These are phyloP conservation scores for Fusarium piperis DNA, from an alignment of 2,329 filamentous ascomycete species.

Conservation along the genomic window DNA sequence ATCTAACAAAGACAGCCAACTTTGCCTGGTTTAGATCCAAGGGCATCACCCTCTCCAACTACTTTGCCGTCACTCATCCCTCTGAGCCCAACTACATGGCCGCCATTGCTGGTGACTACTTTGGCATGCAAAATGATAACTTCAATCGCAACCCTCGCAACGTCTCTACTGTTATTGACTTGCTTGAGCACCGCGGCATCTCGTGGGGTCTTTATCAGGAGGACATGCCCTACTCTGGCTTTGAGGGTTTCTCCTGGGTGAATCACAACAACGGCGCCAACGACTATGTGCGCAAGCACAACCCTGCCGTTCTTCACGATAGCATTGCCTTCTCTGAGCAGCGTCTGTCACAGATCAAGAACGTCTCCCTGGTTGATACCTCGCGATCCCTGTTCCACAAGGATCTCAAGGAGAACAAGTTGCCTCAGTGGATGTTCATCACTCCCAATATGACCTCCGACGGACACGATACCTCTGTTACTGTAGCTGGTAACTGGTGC, in stretches of 20 bases:
- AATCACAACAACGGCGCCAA: conserved; percentile 74
- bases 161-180: conserved; percentile 73
- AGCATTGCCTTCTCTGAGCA: conserved; percentile 67
- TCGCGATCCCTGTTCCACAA: conserved; percentile 68
- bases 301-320: conserved; percentile 73
- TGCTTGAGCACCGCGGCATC: conserved; percentile 72
- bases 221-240: conserved; percentile 79
- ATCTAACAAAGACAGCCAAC: conserved; percentile 29
- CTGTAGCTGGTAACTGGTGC: conserved; percentile 74
- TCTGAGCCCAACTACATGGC: conserved; percentile 76
- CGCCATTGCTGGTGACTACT: conserved; percentile 69
- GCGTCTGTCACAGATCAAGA: conserved; percentile 77
- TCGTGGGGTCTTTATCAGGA: conserved; percentile 81
- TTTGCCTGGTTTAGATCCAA: conserved; percentile 42
- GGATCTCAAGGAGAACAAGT: conserved; percentile 69
- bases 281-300: conserved; percentile 87
- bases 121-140: conserved; percentile 68
- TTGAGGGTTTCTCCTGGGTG: conserved; percentile 69
- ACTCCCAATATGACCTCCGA: conserved; percentile 81
- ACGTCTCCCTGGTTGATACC: conserved; percentile 59
- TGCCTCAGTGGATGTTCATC: conserved; percentile 79
- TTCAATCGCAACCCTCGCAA: conserved; percentile 67
- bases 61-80: conserved; percentile 69
- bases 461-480: conserved; percentile 79
- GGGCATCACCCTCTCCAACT: conserved; percentile 46